Evolutionary conservation across 805 yeast genomes (phyloP).

Genomic region (Metschnikowia gelsemii): DNA sequence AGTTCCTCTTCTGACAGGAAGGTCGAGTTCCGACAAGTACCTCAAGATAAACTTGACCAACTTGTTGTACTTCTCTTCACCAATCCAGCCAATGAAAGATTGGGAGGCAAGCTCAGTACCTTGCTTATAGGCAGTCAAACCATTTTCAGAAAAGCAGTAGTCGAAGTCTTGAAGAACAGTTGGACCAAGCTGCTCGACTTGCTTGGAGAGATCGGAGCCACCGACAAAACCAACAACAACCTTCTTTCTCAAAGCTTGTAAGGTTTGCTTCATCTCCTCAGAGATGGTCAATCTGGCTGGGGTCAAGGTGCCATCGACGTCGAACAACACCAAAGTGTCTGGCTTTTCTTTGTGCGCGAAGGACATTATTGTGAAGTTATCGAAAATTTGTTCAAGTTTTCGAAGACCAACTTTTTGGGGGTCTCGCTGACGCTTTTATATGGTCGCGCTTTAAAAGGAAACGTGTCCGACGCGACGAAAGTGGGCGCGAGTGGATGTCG

Average conservation of each 20-base stretch:
- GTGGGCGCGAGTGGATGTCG: conserved; percentile 10
- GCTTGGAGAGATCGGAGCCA: conserved; percentile 92
- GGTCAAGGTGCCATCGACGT: conserved; percentile 97
- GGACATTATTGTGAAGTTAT: conserved; percentile 38
- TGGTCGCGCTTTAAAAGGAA: conserved; percentile 8
- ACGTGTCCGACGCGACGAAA: conserved; percentile 12
- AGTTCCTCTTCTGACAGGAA: conserved; percentile 98
- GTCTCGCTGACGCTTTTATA: conserved; percentile 4
- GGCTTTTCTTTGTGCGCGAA: conserved; percentile 78
- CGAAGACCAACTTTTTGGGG: background rate
- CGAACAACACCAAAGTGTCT: conserved; percentile 87
- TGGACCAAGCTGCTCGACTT: conserved; percentile 91
- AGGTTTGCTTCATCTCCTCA: conserved; percentile 71
- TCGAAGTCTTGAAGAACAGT: conserved; percentile 78
- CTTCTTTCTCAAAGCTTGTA: conserved; percentile 79
- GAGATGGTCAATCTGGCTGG: conserved; percentile 87
- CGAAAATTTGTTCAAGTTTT: background rate
- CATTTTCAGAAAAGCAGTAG: conserved; percentile 96
- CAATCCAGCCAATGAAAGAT: conserved; percentile 93
- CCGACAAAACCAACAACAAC: conserved; percentile 97
- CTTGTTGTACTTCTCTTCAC: conserved; percentile 90
- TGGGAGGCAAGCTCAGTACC: conserved; percentile 90
- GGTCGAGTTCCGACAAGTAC: conserved; percentile 80
- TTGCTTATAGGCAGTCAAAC: conserved; percentile 92
- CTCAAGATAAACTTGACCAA: conserved; percentile 81